phyloP scores from a whole-genome alignment of 192 early-diverging fungal species.

The Diversispora eburnea region DNA sequence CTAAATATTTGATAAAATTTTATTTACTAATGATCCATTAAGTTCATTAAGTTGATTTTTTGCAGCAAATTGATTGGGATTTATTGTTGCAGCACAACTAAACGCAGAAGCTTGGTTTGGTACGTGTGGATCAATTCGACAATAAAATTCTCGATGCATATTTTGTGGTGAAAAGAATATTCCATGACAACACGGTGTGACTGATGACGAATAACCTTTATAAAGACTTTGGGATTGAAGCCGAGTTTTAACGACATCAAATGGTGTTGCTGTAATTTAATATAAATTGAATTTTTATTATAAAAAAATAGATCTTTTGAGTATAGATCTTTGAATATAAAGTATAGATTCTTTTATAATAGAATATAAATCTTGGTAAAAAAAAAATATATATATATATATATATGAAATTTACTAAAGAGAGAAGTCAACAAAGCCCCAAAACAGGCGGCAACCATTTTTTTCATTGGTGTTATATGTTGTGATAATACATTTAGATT shows the following conservation, averaged over 20 bases:
- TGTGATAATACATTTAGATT: neutral
- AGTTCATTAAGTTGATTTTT: slow-evolving; percentile 28
- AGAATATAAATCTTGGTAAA: neutral
- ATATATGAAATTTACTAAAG: slow-evolving; percentile 49
- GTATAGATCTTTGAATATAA: too few relatives aligned
- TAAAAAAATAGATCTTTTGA: slow-evolving; percentile 35
- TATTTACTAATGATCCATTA: slow-evolving; percentile 42
- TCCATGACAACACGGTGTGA: slow-evolving; percentile 21
- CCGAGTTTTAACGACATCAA: slow-evolving; percentile 87
- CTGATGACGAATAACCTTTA: slow-evolving; percentile 34
- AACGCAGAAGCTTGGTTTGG: slow-evolving; percentile 6
- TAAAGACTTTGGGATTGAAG: slow-evolving; percentile 63
- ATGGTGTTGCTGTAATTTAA: slow-evolving; percentile 63
- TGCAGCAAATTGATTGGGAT: slow-evolving; percentile 32
- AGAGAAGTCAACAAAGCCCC: slow-evolving; percentile 83
- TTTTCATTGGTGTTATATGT: slow-evolving; percentile 39
- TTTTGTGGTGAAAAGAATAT: slow-evolving; percentile 6
- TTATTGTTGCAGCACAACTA: slow-evolving; percentile 22
- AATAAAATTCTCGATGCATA: slow-evolving; percentile 5
- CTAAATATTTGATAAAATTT: slow-evolving; percentile 33
- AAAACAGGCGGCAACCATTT: slow-evolving; percentile 74
- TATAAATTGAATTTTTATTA: slow-evolving; percentile 17
- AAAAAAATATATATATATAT: neutral
- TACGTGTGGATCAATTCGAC: neutral
- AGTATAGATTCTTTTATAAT: slow-evolving; percentile 26